A percentile compares a stretch with the other conserved stretches of the same genome.
These are phyloP conservation scores for Mitragyna speciosa DNA, from an alignment of 257 asterid species.

Conservation along the genomic window DNA sequence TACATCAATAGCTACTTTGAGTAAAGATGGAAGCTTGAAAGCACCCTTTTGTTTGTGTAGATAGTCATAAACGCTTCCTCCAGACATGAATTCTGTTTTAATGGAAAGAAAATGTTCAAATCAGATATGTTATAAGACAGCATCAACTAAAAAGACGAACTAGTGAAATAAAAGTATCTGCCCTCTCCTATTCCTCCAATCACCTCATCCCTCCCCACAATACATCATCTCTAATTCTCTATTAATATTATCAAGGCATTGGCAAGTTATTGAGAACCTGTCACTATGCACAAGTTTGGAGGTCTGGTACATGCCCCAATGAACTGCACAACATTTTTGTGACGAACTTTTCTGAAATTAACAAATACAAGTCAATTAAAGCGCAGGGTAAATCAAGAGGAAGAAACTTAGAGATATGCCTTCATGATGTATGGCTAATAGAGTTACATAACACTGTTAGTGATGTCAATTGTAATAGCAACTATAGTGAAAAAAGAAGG, in stretches of 20 bases:
- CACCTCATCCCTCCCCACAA: not conserved
- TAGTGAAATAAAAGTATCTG: not conserved
- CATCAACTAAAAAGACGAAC: not conserved
- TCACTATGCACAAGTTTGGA: slow-evolving; percentile 88
- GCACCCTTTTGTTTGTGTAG: slow-evolving; percentile 93
- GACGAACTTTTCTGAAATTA: slow-evolving; percentile 91
- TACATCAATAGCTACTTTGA: slow-evolving; percentile 91
- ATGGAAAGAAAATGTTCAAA: slow-evolving; percentile 23
- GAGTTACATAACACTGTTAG: not conserved
- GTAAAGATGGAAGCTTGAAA: slow-evolving; percentile 79
- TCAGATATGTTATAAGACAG: slow-evolving; percentile 17
- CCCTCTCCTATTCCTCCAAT: not conserved
- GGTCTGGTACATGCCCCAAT: slow-evolving; percentile 96
- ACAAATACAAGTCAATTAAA: slow-evolving; percentile 18
- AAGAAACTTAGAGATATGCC: not conserved
- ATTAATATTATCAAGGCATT: not conserved
- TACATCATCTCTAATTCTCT: not conserved
- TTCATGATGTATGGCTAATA: not conserved
- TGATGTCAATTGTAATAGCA: not conserved
- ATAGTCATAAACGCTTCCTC: slow-evolving; percentile 95
- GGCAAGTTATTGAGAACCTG: slow-evolving; percentile 49
- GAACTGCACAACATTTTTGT: slow-evolving; percentile 95
- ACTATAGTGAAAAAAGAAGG: not conserved
- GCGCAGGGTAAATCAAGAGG: not conserved
- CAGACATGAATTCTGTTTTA: slow-evolving; percentile 80